Conservation (phyloP, 192 early-diverging fungal genomes). For the Coemansia sp. region DNA sequence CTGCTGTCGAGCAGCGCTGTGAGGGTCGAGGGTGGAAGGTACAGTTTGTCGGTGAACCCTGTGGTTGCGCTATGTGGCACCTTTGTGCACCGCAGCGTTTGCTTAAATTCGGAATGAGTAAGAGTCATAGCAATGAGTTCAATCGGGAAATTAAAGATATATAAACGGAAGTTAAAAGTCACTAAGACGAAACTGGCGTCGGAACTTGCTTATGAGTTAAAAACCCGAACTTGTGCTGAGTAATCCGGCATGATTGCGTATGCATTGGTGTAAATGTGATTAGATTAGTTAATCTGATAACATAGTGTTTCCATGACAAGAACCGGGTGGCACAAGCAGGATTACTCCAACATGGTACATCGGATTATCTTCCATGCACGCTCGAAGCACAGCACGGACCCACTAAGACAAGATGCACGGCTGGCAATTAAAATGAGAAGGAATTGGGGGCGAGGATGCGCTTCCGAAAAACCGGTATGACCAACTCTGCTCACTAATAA, state of each 20-base stretch:
- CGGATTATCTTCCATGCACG: background rate
- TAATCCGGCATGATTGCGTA: background rate
- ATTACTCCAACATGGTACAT: background rate
- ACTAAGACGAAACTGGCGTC: too few species aligned
- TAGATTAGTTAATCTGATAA: background rate
- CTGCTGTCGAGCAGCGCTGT: conserved; percentile 21
- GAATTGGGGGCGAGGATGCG: background rate
- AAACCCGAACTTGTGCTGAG: background rate
- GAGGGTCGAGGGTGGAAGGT: conserved; percentile 38
- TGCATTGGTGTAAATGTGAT: background rate
- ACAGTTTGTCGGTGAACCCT: conserved; percentile 31
- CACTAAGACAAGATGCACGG: background rate
- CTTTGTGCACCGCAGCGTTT: conserved; percentile 18
- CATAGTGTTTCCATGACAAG: background rate
- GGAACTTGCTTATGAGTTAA: too few species aligned
- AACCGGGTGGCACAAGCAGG: background rate
- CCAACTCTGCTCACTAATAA: background rate
- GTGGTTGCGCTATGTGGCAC: background rate
- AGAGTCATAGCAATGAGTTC: background rate
- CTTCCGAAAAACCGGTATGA: background rate
- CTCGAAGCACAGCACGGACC: background rate
- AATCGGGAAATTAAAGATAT: background rate
- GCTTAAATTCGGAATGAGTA: conserved; percentile 13
- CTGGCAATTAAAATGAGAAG: background rate
- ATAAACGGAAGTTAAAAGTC: too few species aligned